Evolutionary conservation across 139 green algal species (phyloP), one percentile per base, ranked within the genome.

Genomic region (Diplosphaera chodatii): DNA sequence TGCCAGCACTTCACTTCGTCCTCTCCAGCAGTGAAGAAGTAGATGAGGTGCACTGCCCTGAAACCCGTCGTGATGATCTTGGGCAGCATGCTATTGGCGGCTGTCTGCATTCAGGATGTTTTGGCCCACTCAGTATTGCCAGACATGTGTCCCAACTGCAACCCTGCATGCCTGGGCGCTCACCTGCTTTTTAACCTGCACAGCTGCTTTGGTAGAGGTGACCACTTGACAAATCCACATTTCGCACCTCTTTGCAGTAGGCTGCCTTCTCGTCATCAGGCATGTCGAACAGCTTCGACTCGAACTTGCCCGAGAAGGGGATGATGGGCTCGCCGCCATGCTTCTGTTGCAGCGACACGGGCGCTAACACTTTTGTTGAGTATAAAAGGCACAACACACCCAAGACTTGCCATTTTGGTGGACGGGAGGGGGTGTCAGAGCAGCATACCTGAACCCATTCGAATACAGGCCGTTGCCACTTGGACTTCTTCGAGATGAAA

Each of bases 31-130:
- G 96, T 99, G 88, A 99, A 99, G 88, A 98, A 99, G 82, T 99
- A 99, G 77, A 99, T 99, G 31, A 99, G 83, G 67, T 97, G 84
- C 25, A 93, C 86, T 2, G 86, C 80, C 66, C 85, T 86, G 85
- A 98, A 99, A 28, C 93, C 96, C 0, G 91, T 93, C 32, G 91
- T 95, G 80, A 99, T 94, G 80, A 98, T 98, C 86, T 99, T 98
- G 33, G 87, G 84, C 70, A 97, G 80, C 33, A 80, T 87, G n/a
- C 74, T 86, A 23, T 68, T 59, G 30, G 67, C 72, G 4, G 71
- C 84, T 37, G 72, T 68, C 77, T 84, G 72, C 67, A 73, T 0
- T 5, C n/a, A 30, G 23, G n/a, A 30, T 0, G 1, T 48, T 20
- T 20, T 48, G 6, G 37, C 10, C 37, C 37, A 10, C 37, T 48